Evolutionary conservation across 208 protist genomes (phyloP).

Genomic region (Acanthamoeba culbertsoni): DNA sequence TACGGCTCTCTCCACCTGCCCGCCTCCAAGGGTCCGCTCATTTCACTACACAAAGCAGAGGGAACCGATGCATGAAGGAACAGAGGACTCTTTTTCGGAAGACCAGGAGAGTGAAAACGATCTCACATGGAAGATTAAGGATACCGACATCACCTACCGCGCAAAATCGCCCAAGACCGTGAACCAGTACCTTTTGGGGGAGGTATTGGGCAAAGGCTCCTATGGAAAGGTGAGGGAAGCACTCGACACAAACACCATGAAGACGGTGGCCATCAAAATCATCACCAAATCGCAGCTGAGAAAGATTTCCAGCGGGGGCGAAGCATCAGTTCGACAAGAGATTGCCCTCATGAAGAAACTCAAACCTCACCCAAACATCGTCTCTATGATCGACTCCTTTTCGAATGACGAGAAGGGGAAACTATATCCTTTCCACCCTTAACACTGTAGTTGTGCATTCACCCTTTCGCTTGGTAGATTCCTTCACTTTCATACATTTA

Average conservation of each 20-base stretch:
- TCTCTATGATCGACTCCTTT: constrained; percentile 55
- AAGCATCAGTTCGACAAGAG: constrained; percentile 33
- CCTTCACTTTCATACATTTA: constrained; percentile 37
- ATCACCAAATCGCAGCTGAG: constrained; percentile 35
- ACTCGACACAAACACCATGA: constrained; percentile 44
- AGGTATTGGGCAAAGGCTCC: constrained; percentile 41
- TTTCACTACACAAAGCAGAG: background rate
- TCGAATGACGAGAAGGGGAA: constrained; percentile 51
- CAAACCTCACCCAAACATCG: constrained; percentile 52
- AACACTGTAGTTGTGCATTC: background rate
- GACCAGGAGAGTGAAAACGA: constrained; percentile 34
- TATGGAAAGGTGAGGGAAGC: constrained; percentile 56
- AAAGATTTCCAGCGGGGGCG: constrained; percentile 21
- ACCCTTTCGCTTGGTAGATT: background rate
- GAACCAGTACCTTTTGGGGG: constrained; percentile 45
- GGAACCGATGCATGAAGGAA: constrained; percentile 23
- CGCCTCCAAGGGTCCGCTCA: background rate
- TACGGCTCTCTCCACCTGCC: background rate
- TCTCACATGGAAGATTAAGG: constrained; percentile 58
- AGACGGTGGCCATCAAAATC: constrained; percentile 50
- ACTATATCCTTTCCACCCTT: constrained; percentile 48
- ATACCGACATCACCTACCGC: constrained; percentile 39
- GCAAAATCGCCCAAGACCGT: constrained; percentile 54
- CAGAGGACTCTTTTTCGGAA: constrained; percentile 49
- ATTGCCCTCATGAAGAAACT: constrained; percentile 57